phyloP scores from a whole-genome alignment of 345 rosid genomes.

The Gossypium turneri region DNA sequence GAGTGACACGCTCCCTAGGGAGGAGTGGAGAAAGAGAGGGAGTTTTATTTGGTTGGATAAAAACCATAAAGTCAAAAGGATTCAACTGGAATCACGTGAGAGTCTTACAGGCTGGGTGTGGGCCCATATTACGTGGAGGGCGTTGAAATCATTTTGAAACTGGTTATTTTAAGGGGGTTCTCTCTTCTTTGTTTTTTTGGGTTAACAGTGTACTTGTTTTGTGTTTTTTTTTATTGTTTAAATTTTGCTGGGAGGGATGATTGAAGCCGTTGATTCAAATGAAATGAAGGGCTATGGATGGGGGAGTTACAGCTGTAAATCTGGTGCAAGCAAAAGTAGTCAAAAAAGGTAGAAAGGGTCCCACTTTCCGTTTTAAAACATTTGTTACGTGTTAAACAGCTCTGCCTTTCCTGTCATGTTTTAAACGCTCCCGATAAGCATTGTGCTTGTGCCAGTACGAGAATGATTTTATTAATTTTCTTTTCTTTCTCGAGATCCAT shows the following conservation, averaged over 20 bases:
- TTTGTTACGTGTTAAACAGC: slow-evolving; percentile 46
- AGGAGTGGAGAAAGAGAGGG: slow-evolving; percentile 8
- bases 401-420: slow-evolving; percentile 44
- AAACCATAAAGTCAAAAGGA: slow-evolving; percentile 31
- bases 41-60: neutral
- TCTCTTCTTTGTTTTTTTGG: neutral
- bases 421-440: slow-evolving; percentile 32
- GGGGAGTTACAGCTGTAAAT: slow-evolving; percentile 45
- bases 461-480: slow-evolving; percentile 27
- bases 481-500: neutral
- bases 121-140: slow-evolving; percentile 43
- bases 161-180: slow-evolving; percentile 12
- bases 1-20: slow-evolving; percentile 19
- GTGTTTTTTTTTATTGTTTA: no score
- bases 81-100: slow-evolving; percentile 54
- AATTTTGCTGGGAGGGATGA: neutral
- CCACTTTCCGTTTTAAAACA: slow-evolving; percentile 34
- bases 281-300: slow-evolving; percentile 25
- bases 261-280: slow-evolving; percentile 35
- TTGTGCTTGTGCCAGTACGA: slow-evolving; percentile 18
- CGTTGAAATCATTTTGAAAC: slow-evolving; percentile 31
- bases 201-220: neutral
- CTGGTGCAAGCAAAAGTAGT: slow-evolving; percentile 18
- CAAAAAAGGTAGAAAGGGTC: slow-evolving; percentile 28
- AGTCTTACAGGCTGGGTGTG: slow-evolving; percentile 59